Percentiles rank a stretch among this genome's conserved stretches.
Evolutionary conservation across 768 basidiomycete species (phyloP).

Genomic region (Pisolithus microcarpus): DNA sequence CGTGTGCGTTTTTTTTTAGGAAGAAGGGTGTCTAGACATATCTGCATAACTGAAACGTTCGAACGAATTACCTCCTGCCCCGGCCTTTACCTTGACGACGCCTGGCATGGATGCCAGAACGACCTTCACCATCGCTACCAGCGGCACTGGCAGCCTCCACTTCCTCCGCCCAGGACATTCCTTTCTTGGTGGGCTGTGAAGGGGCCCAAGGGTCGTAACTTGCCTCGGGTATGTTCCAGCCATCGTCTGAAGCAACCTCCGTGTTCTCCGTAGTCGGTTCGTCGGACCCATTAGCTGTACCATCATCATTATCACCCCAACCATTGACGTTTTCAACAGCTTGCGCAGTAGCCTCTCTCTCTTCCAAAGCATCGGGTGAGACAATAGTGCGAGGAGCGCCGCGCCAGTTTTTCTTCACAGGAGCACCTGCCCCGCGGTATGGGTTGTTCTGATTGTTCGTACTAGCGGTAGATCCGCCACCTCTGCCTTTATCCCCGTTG

Average conservation of each 20-base stretch:
- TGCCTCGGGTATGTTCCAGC: conserved; percentile 18
- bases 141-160: conserved; percentile 14
- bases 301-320: conserved; percentile 18
- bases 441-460: conserved; percentile 6
- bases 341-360: conserved; percentile 13
- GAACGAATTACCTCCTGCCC: no score
- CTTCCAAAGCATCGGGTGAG: conserved; percentile 17
- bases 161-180: conserved; percentile 16
- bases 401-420: conserved; percentile 26
- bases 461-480: not conserved
- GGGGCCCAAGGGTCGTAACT: conserved; percentile 18
- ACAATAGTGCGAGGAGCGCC: conserved; percentile 22
- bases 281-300: not conserved
- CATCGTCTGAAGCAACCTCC: conserved; percentile 9
- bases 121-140: not conserved
- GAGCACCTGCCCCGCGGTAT: conserved; percentile 25
- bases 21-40: no score
- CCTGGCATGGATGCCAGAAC: no score
- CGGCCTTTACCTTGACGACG: no score
- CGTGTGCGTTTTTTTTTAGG: no score
- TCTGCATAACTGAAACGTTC: no score
- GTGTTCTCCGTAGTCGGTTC: conserved; percentile 2
- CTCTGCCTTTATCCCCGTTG: conserved; percentile 3
- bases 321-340: conserved; percentile 3
- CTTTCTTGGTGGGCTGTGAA: conserved; percentile 6